Evolutionary conservation across 1,284 basidiomycete species (phyloP), one percentile per base, ranked within the genome.

Genomic region (Marasmius sp.): DNA sequence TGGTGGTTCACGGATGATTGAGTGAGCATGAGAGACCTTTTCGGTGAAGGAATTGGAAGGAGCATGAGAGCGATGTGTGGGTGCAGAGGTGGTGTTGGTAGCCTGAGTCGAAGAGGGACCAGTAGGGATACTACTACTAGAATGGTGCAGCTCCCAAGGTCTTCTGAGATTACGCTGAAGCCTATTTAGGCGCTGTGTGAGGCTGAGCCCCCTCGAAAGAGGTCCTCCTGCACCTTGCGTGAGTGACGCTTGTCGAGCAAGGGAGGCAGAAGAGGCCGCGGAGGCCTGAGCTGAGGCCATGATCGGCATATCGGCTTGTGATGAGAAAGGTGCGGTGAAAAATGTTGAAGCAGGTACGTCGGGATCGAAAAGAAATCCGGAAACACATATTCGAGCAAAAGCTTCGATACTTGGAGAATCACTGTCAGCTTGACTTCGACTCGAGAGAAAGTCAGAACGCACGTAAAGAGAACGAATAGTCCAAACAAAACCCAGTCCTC

Each of bases 331-430:
- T 3, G 81, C 78, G 12, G 78, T 77, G 69, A 89, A 86, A 9
- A 89, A 71, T 22, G 82, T 75, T 27, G 77, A 83, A 6, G 85
- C 73, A 38, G 85, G 85, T 9, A 90, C 79, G 64, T 94, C 91
- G 9, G 96, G 95, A 72, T 98, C 95, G 62, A 98, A 83, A 33
- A 98, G 73, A 66, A 99, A 85, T 16, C 97, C 97, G 11, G 93
- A 95, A 33, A 97, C 92, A 69, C 94, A 86, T 72, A 97, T 95
- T 22, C 96, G 89, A 47, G 93, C 93, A 64, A 93, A 80, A 59
- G 93, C 87, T 78, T 99, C 97, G 45, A 97, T 63, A 5, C 93
- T 94, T 65, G 10, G 37, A 58, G 47, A 60, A 53, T 27, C 53
- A 50, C 11, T 45, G 58, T 66, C 18, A 65, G 58, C 48, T 48